A percentile compares a stretch with the other conserved stretches of the same genome.
phyloP scores from a whole-genome alignment of 2,329 filamentous ascomycete species.

The Penicillium olsonii region DNA sequence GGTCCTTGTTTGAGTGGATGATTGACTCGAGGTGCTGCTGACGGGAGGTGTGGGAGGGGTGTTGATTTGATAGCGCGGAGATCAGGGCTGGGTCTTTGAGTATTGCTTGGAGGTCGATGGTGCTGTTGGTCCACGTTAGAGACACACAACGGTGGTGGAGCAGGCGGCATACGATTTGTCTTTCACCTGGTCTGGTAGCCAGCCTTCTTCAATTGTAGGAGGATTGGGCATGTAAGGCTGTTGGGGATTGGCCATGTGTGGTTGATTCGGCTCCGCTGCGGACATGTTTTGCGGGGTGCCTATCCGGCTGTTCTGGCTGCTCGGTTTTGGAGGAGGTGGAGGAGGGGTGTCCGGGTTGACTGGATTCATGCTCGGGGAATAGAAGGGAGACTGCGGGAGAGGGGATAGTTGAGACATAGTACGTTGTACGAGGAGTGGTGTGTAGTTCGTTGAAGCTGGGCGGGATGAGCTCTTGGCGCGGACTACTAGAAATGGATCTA shows the following conservation, averaged over 20 bases:
- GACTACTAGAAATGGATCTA: not conserved
- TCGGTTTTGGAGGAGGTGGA: conserved; percentile 32
- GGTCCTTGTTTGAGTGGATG: conserved; percentile 69
- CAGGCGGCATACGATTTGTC: conserved; percentile 71
- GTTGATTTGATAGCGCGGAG: conserved; percentile 72
- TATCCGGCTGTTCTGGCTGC: conserved; percentile 21
- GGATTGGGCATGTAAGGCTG: conserved; percentile 27
- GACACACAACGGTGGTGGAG: conserved; percentile 16
- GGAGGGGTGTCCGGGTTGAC: conserved; percentile 42
- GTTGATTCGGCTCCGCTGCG: conserved; percentile 6
- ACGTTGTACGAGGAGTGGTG: conserved; percentile 9
- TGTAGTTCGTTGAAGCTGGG: conserved; percentile 7
- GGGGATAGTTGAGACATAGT: conserved; percentile 30
- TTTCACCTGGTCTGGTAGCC: conserved; percentile 74
- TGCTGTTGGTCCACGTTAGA: conserved; percentile 23
- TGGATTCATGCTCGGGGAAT: conserved; percentile 38
- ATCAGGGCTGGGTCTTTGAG: conserved; percentile 70
- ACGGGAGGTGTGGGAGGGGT: conserved; percentile 70
- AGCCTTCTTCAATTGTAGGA: conserved; percentile 59
- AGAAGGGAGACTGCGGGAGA: conserved; percentile 27
- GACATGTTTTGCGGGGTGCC: conserved; percentile 11
- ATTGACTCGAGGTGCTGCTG: conserved; percentile 65
- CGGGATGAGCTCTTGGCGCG: conserved; percentile 14
- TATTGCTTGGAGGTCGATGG: conserved; percentile 68
- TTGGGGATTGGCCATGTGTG: not conserved